Base-by-base conservation (phyloP, 176 grass and related monocot species). In the Raddia guianensis region DNA sequence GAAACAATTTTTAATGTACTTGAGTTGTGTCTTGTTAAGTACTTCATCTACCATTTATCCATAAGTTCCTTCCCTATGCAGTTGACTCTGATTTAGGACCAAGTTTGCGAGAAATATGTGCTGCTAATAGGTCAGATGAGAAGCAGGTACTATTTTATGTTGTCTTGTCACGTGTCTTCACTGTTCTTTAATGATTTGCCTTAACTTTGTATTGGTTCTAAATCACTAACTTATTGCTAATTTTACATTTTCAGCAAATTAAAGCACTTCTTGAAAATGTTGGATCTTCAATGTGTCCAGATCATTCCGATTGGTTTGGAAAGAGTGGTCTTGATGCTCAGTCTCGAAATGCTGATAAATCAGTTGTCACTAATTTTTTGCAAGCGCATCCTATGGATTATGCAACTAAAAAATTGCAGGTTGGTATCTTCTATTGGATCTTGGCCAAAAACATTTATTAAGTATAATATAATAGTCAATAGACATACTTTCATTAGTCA, bases 381-480 rank as follows among this genome's bases (percentile, higher is more conserved):
- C 92, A 93, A 87, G 90, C 90, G 49, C 88, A 93, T 95, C 90
- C 96, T 56, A 67, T 88, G 59, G 96, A 98, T 64, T 95, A 95
- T 79, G 87, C 96, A 74, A 98, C 96, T 81, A 91, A 89, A 79
- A 98, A 95, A 87, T 65, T 98, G 42, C 96, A 98, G 92, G 96
- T 98, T 86, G 51, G 72, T 56, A 66, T 19, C 66, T 81, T 83
- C 15, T 49, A 56, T 49, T 49, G 12, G 12, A 59, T 72, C 20
- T 63, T 75, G 52, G 40, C n/a, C 16, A 66, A 49, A 43, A 51
- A 33, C 57, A 47, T 7, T 21, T 76, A 51, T 47, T 91, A 20
- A 71, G 27, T 69, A 13, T 16, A 70, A 63, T 27, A 27, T 27
- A 27, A 27, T 27, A 27, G 27, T 27, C 37, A 40, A 5, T 72